These are phyloP conservation scores for Ganoderma lingzhi DNA, from an alignment of 1,284 basidiomycete genomes.

Conservation along the genomic window DNA sequence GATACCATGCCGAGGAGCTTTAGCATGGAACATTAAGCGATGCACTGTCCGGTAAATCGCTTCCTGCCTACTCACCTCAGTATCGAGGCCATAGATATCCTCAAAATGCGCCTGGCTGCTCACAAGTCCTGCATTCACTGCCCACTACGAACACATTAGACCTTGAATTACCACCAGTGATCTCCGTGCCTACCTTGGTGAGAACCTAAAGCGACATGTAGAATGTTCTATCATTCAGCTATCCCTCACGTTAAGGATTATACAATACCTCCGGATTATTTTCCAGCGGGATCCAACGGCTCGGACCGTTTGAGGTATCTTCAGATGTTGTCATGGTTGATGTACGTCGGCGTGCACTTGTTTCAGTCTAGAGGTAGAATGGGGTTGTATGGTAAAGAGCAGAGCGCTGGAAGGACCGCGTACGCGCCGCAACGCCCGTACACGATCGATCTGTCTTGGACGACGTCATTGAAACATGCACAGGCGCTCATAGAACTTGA, in stretches of 20 bases:
- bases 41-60: background rate
- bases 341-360: background rate
- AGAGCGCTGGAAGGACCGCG: background rate
- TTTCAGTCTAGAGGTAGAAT: too few relatives aligned
- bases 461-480: constrained; percentile 3
- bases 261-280: constrained; percentile 29
- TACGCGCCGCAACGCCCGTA: background rate
- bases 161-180: background rate
- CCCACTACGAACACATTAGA: constrained; percentile 64
- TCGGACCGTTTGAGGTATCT: background rate
- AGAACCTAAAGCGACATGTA: constrained; percentile 17
- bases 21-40: background rate
- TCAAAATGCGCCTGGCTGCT: constrained; percentile 66
- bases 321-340: constrained; percentile 16
- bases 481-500: background rate
- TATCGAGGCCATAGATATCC: constrained; percentile 86
- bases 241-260: background rate
- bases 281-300: constrained; percentile 31
- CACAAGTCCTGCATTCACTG: constrained; percentile 75
- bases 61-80: constrained; percentile 54
- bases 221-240: background rate
- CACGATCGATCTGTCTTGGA: background rate
- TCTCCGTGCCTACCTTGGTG: constrained; percentile 11
- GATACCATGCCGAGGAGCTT: constrained; percentile 77
- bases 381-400: background rate